These are phyloP conservation scores for Moesziomyces aphidis DNA, from an alignment of 1,284 basidiomycete genomes.

Conservation along the genomic window DNA sequence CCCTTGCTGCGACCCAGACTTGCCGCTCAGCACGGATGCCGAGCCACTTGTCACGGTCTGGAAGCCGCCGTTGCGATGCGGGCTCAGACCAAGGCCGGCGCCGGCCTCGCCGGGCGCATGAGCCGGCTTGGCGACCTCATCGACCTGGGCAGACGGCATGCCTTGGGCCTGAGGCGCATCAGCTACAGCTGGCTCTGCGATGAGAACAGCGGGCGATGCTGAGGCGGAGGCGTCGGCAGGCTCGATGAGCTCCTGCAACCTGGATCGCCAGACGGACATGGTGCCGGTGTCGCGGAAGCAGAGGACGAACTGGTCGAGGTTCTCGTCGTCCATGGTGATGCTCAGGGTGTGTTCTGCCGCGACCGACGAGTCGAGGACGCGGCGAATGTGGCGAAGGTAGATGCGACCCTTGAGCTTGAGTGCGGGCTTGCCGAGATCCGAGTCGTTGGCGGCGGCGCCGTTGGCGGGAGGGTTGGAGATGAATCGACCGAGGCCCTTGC, in stretches of 20 bases:
- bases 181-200: background rate
- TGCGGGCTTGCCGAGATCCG: conserved; percentile 73
- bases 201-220: conserved; percentile 7
- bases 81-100: conserved; percentile 10
- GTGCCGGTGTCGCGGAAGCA: conserved; percentile 91
- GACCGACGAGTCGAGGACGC: conserved; percentile 81
- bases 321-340: conserved; percentile 94
- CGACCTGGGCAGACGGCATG: background rate
- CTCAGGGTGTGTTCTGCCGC: conserved; percentile 86
- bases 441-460: conserved; percentile 9
- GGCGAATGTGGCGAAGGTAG: conserved; percentile 90
- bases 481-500: conserved; percentile 77
- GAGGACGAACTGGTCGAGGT: conserved; percentile 90
- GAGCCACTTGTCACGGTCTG: conserved; percentile 27
- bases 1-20: conserved; percentile 42
- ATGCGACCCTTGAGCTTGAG: conserved; percentile 93
- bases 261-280: conserved; percentile 83
- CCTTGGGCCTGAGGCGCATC: background rate
- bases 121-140: conserved; percentile 6
- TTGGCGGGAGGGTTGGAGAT: conserved; percentile 72
- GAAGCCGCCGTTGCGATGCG: conserved; percentile 7
- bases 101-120: conserved; percentile 1
- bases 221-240: conserved; percentile 10
- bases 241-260: conserved; percentile 44
- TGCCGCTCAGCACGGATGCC: conserved; percentile 48